Base-by-base conservation (phyloP, 176 grass and related monocot species). In the Aegilops sharonensis region DNA sequence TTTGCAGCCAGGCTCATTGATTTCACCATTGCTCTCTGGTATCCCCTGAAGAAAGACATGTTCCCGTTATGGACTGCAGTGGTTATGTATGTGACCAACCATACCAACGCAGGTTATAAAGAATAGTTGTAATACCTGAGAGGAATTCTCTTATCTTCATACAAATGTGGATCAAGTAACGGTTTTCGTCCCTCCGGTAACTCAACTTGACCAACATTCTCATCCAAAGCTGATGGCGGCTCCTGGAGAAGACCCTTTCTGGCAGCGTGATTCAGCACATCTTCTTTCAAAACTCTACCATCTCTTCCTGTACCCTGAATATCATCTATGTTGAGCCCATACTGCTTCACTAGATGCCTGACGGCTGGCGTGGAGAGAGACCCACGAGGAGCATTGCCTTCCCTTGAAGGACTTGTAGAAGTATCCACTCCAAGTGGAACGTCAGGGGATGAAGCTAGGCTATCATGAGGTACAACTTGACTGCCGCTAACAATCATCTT, bases 21-120 rank as follows among this genome's bases (percentile, higher is more conserved):
- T 91, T 90, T 98, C 68, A 95, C 90, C 96, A 98, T 98, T 77
- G 90, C 43, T 85, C 93, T 95, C 76, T 98, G 92, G 62, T 92
- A 98, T 83, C 96, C 96, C 93, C 96, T 98, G 87, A 67, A 91
- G 40, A 75, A 82, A 76, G 37, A 85, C 66, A 48, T 73, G 9
- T 45, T 0, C 43, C 43, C 43, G 11, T 45, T 12, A 45, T 45
- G 43, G 43, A 45, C 42, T 45, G 42, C 42, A 45, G 43, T 68
- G 15, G 3, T 47, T 8, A 60, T 75, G 17, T 5, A 21, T 77
- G 4, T 32, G 27, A 35, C 40, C 10, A 69, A 54, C 36, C 30
- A 88, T 77, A 27, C 23, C 27, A 69, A 77, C 34, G 30, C 43
- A 71, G 27, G 23, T 45, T 11, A 72, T 69, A 12, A 61, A 66